Base-by-base conservation (phyloP, 768 basidiomycete genomes). In the Leccinum boreale region DNA sequence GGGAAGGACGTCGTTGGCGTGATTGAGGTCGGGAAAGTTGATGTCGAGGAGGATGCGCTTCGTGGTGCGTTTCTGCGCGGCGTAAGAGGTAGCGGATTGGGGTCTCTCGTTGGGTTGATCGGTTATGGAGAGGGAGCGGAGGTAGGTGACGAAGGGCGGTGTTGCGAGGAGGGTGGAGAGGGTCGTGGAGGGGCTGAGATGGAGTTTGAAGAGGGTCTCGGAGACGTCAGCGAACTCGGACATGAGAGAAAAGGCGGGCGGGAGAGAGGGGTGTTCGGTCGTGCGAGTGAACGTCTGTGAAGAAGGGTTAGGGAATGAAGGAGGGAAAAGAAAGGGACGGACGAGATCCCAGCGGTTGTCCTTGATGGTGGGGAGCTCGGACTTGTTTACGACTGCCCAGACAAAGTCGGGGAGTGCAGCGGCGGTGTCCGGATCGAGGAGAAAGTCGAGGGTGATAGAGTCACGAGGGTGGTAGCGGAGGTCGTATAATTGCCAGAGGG, bases 161-260 rank as follows among this genome's bases (percentile, higher is more conserved):
- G 89, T 79, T 52, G 81, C 77, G 53, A 96, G 77, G n/a, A 81
- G 72, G 26, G 81, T 74, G 53, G 80, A 61, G 28, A 96, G 73
- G 60, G 76, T 81, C 33, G 77, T 75, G 69, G 74, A 74, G 57
- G 78, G 74, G 29, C 60, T 53, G 50, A 65, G 62, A 17, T 57
- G 57, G 4, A 69, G 67, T 65, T 91, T 94, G 68, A 92, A 77
- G 52, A 96, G 66, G 64, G 79, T 81, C 21, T 95, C 91, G 2
- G 91, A 90, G 55, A 92, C 78, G 63, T 96, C 94, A 10, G 90
- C 90, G 62, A 84, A 91, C 75, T 97, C 94, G 58, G 91, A 86
- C 88, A 94, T 92, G 64, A 93, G 81, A 12, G 85, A 83, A 47
- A 88, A 76, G 19, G 78, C 75, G 0, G 81, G 63, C 3, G 90